A percentile compares a stretch with the other conserved stretches of the same genome.
Conservation (phyloP, 1,284 basidiomycete species). For the Ustilago bromivora region DNA sequence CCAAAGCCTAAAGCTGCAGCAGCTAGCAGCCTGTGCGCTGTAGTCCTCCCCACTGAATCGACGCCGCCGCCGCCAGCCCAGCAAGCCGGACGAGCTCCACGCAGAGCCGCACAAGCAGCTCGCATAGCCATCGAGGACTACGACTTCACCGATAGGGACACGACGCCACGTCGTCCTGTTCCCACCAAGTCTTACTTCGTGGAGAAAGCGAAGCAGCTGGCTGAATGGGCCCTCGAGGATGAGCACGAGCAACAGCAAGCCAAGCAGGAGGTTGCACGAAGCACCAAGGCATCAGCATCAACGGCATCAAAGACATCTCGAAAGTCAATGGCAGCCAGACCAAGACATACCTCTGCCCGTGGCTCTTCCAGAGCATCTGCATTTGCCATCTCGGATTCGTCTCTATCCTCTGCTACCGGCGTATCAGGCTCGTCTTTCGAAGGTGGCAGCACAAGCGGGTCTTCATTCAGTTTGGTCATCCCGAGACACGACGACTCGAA, state of each 20-base stretch:
- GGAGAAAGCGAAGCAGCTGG: conserved; percentile 38
- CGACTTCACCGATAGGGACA: conserved; percentile 47
- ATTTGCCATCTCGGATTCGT: conserved; percentile 21
- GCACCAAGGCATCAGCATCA: not conserved
- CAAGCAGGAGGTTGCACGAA: not conserved
- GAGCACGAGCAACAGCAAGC: conserved; percentile 9
- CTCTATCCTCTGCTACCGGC: conserved; percentile 22
- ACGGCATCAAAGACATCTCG: conserved; percentile 1
- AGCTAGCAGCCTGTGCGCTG: not conserved
- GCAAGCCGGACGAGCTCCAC: conserved; percentile 24
- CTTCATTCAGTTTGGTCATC: conserved; percentile 19
- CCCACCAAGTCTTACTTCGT: conserved; percentile 49
- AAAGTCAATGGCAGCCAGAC: conserved; percentile 24
- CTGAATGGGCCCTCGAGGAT: conserved; percentile 22
- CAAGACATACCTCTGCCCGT: conserved; percentile 11
- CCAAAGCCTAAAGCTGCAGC: not conserved
- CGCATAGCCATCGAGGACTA: conserved; percentile 45
- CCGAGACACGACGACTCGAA: conserved; percentile 19
- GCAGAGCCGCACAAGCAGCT: conserved; percentile 42
- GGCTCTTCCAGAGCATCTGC: not conserved
- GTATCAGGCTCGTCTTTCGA: conserved; percentile 24
- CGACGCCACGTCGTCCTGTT: conserved; percentile 45
- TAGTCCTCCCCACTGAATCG: conserved; percentile 17
- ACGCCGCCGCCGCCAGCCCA: conserved; percentile 29
- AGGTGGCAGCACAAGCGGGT: conserved; percentile 20